A percentile compares a stretch with the other conserved stretches of the same genome.
Evolutionary conservation across 768 basidiomycete genomes (phyloP).

Genomic region (Piloderma croceum): DNA sequence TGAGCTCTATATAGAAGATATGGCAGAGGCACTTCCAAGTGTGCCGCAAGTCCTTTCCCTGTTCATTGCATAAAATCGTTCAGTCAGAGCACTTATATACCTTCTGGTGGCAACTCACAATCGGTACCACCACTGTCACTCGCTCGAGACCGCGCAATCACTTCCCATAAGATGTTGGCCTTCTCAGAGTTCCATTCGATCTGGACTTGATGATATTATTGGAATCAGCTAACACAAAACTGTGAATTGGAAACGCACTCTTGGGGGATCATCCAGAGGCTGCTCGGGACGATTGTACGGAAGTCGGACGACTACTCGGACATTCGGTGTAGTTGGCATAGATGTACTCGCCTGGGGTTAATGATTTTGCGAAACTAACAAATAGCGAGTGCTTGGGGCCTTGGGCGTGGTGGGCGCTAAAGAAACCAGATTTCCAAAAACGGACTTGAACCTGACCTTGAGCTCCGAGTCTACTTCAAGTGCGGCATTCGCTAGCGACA

Average conservation of each 20-base stretch:
- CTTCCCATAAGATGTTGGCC: constrained; percentile 82
- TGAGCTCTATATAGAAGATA: constrained; percentile 83
- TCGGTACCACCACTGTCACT: constrained; percentile 71
- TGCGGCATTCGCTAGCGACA: too few species aligned
- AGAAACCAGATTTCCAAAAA: too few species aligned
- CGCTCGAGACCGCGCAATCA: constrained; percentile 71
- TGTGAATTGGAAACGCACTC: constrained; percentile 39
- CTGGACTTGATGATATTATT: constrained; percentile 32
- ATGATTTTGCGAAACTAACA: too few species aligned
- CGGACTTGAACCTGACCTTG: too few species aligned
- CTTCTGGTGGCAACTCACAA: too few species aligned
- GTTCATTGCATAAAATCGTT: constrained; percentile 6
- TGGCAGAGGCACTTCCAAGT: constrained; percentile 75
- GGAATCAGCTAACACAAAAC: constrained; percentile 2
- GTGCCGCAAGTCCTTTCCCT: constrained; percentile 83
- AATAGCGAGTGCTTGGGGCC: too few species aligned
- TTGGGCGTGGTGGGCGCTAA: too few species aligned
- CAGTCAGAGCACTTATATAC: too few species aligned
- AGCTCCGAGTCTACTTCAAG: too few species aligned
- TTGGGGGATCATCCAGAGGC: constrained; percentile 58
- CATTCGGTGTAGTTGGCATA: constrained; percentile 27
- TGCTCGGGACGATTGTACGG: constrained; percentile 76
- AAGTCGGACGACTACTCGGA: constrained; percentile 74
- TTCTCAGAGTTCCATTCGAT: constrained; percentile 84
- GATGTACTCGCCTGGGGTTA: neutral